Base-by-base conservation (phyloP, 2,329 filamentous ascomycete species). In the Raffaelea albimanens region DNA sequence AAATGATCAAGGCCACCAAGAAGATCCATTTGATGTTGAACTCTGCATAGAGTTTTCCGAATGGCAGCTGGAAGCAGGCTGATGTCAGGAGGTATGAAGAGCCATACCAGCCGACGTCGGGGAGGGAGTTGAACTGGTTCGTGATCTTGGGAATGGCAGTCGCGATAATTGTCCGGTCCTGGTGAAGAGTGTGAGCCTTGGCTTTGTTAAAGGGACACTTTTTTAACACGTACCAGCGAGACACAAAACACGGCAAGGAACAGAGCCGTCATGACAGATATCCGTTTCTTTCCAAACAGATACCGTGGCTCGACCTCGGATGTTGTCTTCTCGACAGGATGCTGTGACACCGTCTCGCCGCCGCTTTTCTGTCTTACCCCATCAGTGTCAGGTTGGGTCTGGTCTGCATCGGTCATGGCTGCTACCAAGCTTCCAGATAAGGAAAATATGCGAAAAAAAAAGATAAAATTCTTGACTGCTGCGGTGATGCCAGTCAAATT, bases 91-190 rank as follows among this genome's bases (percentile, higher is more conserved):
- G 47, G 55, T 54, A 52, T 52, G 59, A 55, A 50, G 63, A 66
- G 16, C 67, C 68, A 47, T 73, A 73, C 70, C 71, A 74, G 39
- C 67, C 70, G 9, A 73, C 64, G 49, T 73, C 70, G 5, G 58
- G 53, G 0, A 72, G 58, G 38, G 67, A 64, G 48, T 69, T 60
- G 54, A 69, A 67, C 9, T 58, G 53, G 47, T 60, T 57, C 1
- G 65, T 66, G 46, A 68, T 68, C 21, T 63, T 65, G 5, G 66
- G 66, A 43, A 68, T 67, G 18, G 65, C 66, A 3, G 66, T 68
- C 16, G 65, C 62, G 40, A 69, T 64, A 50, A 68, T 67, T 31
- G 61, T 55, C 36, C 50, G 52, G 44, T 52, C 51, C 50, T 52
- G 25, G 21, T 20, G 11, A 10, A 29, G 19, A 25, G 20, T 23